Conservation (phyloP, 2,329 filamentous ascomycete species). For the Fusarium nisikadoi region DNA sequence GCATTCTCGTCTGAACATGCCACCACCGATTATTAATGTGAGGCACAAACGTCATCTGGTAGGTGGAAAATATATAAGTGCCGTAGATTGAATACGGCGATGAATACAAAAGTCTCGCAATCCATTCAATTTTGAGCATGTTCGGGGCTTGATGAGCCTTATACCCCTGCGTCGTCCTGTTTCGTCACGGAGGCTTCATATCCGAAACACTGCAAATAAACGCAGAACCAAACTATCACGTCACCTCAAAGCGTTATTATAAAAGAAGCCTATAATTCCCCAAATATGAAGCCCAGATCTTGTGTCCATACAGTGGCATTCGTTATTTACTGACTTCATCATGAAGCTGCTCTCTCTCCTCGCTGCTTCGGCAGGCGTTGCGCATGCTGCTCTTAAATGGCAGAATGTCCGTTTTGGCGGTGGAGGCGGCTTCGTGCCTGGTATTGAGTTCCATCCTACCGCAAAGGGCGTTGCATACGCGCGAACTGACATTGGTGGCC, state of each 20-base stretch:
- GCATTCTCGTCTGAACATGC: background rate
- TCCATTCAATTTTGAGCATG: background rate
- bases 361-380: conserved; percentile 8
- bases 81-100: background rate
- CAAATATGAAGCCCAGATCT: background rate
- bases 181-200: conserved; percentile 13
- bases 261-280: background rate
- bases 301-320: background rate
- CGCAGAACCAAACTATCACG: background rate
- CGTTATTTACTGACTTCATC: background rate
- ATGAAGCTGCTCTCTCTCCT: conserved; percentile 28
- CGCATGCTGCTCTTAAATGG: conserved; percentile 25
- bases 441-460: conserved; percentile 37
- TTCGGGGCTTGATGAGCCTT: background rate
- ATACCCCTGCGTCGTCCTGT: background rate
- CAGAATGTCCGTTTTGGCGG: conserved; percentile 35
- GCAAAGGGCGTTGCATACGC: conserved; percentile 32
- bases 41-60: background rate
- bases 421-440: conserved; percentile 27
- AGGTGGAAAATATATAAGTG: background rate
- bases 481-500: conserved; percentile 32
- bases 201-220: conserved; percentile 3
- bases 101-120: background rate
- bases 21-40: background rate
- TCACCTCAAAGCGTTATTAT: background rate